Evolutionary conservation across 805 yeast species (phyloP).

Genomic region (Metschnikowia koreensis): DNA sequence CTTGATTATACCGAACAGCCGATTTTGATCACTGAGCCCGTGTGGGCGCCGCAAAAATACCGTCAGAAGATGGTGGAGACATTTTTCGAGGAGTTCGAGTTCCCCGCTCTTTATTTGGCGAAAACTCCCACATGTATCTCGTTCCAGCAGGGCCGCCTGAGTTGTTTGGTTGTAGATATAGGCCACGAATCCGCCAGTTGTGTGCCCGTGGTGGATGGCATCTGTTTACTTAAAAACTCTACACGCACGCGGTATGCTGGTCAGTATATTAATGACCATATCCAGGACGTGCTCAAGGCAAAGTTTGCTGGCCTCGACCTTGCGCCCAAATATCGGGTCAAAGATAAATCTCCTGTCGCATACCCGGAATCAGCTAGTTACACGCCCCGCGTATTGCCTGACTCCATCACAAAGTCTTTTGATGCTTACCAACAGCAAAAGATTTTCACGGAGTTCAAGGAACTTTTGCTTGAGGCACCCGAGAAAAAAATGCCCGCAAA

Average conservation of each 20-base stretch:
- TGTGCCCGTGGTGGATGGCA: conserved; percentile 82
- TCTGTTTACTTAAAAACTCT: conserved; percentile 67
- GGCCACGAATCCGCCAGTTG: conserved; percentile 78
- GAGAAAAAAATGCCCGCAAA: conserved; percentile 29
- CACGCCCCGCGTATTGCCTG: conserved; percentile 22
- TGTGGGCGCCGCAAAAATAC: conserved; percentile 72
- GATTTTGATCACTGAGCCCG: conserved; percentile 78
- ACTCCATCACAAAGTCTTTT: conserved; percentile 46
- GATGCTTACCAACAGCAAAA: conserved; percentile 55
- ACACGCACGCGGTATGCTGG: conserved; percentile 77
- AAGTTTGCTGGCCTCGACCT: conserved; percentile 30
- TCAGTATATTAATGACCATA: conserved; percentile 54
- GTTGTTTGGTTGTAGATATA: conserved; percentile 79
- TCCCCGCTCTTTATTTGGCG: conserved; percentile 79
- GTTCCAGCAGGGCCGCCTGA: conserved; percentile 85
- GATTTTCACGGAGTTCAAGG: conserved; percentile 72
- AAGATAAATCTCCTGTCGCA: conserved; percentile 39
- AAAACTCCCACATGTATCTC: conserved; percentile 85
- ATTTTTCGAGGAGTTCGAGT: conserved; percentile 63
- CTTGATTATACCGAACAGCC: conserved; percentile 69
- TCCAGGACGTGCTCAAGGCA: conserved; percentile 39
- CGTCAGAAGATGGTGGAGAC: conserved; percentile 70
- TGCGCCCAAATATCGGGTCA: conserved; percentile 46
- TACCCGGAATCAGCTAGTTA: conserved; percentile 31
- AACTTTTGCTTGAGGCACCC: conserved; percentile 59